Conservation (phyloP, 1,284 basidiomycete genomes). For the Phenoliferia sp. region DNA sequence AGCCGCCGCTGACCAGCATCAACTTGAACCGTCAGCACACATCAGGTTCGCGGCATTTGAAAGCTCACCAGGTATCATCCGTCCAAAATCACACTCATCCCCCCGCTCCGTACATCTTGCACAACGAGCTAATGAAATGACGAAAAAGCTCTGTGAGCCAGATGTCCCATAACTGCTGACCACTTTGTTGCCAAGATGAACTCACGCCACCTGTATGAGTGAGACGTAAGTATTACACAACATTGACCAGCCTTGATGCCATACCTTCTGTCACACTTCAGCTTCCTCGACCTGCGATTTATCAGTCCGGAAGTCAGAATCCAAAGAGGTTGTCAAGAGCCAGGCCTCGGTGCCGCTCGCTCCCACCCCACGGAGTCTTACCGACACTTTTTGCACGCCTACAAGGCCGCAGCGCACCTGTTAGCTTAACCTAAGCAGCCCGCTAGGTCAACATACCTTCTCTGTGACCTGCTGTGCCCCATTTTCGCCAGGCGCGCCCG, state of each 20-base stretch:
- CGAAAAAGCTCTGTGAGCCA: conserved; percentile 2
- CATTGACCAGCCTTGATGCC: not conserved
- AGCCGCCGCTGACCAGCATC: not conserved
- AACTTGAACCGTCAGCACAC: no score
- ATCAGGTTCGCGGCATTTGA: not conserved
- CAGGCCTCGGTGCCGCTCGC: no score
- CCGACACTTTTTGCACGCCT: conserved; percentile 10
- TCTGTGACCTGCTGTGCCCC: not conserved
- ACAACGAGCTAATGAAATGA: conserved; percentile 11
- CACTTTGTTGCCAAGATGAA: not conserved
- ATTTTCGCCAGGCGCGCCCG: not conserved
- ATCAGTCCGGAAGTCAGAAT: not conserved
- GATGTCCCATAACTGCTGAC: not conserved
- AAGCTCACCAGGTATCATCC: conserved; percentile 13
- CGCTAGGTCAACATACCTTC: not conserved
- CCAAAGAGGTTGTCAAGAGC: no score
- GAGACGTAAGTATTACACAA: not conserved
- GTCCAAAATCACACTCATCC: conserved; percentile 18
- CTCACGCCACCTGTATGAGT: not conserved
- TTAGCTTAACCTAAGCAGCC: not conserved
- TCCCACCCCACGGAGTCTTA: not conserved
- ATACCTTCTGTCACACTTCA: conserved; percentile 1
- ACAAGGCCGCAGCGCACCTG: not conserved
- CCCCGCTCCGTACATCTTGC: conserved; percentile 11
- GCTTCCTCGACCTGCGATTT: not conserved